Percentiles rank a stretch among this genome's conserved stretches.
These are phyloP conservation scores for Daldinia concentrica DNA, from an alignment of 495 filamentous ascomycete genomes.

Conservation along the genomic window DNA sequence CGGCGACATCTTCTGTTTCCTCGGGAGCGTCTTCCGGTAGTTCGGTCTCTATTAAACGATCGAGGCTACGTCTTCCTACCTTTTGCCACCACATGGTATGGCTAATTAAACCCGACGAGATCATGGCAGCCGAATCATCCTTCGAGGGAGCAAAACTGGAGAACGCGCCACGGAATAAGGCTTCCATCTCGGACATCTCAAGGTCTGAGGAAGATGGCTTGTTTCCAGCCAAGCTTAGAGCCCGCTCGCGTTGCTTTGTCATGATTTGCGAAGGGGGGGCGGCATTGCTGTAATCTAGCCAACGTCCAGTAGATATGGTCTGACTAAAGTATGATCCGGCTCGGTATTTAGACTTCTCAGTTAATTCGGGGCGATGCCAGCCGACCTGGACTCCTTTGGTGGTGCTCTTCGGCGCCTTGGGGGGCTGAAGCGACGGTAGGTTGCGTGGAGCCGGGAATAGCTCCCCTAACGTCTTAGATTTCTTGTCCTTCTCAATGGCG, in stretches of 20 bases:
- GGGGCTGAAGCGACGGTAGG: slow-evolving; percentile 74
- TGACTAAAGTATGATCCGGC: slow-evolving; percentile 63
- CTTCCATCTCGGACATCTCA: slow-evolving; percentile 71
- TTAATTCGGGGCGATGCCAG: slow-evolving; percentile 68
- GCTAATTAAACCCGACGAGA: slow-evolving; percentile 74
- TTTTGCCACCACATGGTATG: slow-evolving; percentile 85
- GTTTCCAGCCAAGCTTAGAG: slow-evolving; percentile 71
- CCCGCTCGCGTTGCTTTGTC: slow-evolving; percentile 74
- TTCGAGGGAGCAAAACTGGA: slow-evolving; percentile 87
- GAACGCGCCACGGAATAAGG: slow-evolving; percentile 82
- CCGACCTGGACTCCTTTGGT: slow-evolving; percentile 68
- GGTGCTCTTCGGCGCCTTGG: slow-evolving; percentile 70
- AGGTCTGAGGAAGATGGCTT: slow-evolving; percentile 64
- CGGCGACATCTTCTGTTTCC: slow-evolving; percentile 48
- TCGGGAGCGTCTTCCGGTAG: slow-evolving; percentile 51
- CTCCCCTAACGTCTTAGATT: slow-evolving; percentile 75
- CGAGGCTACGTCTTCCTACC: slow-evolving; percentile 68
- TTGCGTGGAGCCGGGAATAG: slow-evolving; percentile 77
- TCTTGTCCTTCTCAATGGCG: slow-evolving; percentile 56
- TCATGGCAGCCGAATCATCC: slow-evolving; percentile 79
- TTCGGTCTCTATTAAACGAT: slow-evolving; percentile 56
- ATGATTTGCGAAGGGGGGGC: slow-evolving; percentile 66
- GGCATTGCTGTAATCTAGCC: slow-evolving; percentile 73
- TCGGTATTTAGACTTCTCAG: slow-evolving; percentile 65
- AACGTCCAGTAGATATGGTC: slow-evolving; percentile 67